These are phyloP conservation scores for Corinectria fuckeliana DNA, from an alignment of 2,329 filamentous ascomycete species.

Conservation along the genomic window DNA sequence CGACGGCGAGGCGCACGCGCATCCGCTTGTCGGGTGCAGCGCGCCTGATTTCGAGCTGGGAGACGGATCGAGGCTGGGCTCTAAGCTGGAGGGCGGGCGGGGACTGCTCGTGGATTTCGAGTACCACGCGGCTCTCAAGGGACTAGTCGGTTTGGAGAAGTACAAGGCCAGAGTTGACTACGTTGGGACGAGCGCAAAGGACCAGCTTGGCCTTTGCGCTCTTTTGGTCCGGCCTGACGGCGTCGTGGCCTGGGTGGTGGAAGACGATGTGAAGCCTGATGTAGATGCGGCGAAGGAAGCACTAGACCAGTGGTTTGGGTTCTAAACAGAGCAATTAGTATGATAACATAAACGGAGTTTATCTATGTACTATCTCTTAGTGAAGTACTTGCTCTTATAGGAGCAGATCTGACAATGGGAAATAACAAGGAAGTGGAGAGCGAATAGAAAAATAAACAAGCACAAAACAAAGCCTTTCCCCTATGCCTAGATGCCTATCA, in stretches of 20 bases:
- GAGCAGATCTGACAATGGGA: too few relatives aligned
- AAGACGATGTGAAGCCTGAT: slow-evolving; percentile 23
- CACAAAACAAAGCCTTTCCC: too few relatives aligned
- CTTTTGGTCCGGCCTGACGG: slow-evolving; percentile 44
- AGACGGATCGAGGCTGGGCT: slow-evolving; percentile 39
- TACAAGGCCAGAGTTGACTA: slow-evolving; percentile 31
- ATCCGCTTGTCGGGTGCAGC: slow-evolving; percentile 42
- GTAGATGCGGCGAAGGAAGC: slow-evolving; percentile 15
- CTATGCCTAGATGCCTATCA: too few relatives aligned
- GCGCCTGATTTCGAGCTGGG: slow-evolving; percentile 44
- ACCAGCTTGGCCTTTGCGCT: slow-evolving; percentile 33
- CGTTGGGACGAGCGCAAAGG: slow-evolving; percentile 24
- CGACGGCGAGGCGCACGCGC: slow-evolving; percentile 8
- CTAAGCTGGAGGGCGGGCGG: slow-evolving; percentile 37
- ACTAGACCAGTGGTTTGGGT: slow-evolving; percentile 4
- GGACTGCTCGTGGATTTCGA: slow-evolving; percentile 41
- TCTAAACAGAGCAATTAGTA: too few relatives aligned
- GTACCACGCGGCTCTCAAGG: slow-evolving; percentile 18
- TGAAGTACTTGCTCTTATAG: too few relatives aligned
- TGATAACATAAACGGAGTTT: too few relatives aligned
- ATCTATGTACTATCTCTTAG: too few relatives aligned
- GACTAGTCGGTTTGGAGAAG: not conserved
- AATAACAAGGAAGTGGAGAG: too few relatives aligned
- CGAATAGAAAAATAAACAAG: too few relatives aligned
- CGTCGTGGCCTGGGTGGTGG: slow-evolving; percentile 41